Percentiles rank a stretch among this genome's conserved stretches.
Conservation (phyloP, 352 stramenopile genomes). For the Pythium guiyangense region DNA sequence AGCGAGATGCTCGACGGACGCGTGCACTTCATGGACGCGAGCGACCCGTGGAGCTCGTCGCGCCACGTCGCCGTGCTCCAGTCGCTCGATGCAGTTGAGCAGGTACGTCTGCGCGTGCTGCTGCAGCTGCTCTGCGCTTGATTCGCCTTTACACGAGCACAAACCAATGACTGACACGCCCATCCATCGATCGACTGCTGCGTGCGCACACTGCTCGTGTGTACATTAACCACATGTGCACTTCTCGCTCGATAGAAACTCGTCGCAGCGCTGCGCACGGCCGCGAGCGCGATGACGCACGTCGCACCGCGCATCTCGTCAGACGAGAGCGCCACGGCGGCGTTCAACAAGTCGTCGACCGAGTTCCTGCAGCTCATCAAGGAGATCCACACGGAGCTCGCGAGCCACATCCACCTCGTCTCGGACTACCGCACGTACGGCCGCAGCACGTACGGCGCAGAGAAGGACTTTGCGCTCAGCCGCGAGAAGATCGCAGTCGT, state of each 20-base stretch:
- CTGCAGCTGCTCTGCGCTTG: neutral
- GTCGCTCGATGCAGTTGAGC: constrained; percentile 66
- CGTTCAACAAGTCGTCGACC: constrained; percentile 73
- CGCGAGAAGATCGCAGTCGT: constrained; percentile 80
- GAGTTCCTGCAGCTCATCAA: constrained; percentile 86
- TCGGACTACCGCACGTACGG: constrained; percentile 82
- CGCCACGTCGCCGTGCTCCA: constrained; percentile 76
- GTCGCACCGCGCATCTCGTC: constrained; percentile 55
- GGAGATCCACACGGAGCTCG: constrained; percentile 80
- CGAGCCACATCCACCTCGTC: constrained; percentile 80
- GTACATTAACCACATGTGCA: neutral
- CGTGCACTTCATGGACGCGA: constrained; percentile 76
- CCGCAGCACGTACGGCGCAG: constrained; percentile 78
- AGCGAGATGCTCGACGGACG: constrained; percentile 51
- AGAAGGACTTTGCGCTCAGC: constrained; percentile 75
- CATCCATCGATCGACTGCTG: neutral
- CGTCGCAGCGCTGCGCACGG: constrained; percentile 64
- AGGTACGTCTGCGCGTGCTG: constrained; percentile 30
- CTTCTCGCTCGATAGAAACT: constrained; percentile 56
- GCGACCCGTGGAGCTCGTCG: constrained; percentile 59
- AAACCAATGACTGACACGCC: constrained; percentile 1
- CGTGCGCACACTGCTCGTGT: neutral
- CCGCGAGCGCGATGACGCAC: constrained; percentile 60
- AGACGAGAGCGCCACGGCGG: constrained; percentile 59
- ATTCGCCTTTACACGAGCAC: neutral